Conservation (phyloP, 768 basidiomycete species). For the Xerocomus spinulosus region DNA sequence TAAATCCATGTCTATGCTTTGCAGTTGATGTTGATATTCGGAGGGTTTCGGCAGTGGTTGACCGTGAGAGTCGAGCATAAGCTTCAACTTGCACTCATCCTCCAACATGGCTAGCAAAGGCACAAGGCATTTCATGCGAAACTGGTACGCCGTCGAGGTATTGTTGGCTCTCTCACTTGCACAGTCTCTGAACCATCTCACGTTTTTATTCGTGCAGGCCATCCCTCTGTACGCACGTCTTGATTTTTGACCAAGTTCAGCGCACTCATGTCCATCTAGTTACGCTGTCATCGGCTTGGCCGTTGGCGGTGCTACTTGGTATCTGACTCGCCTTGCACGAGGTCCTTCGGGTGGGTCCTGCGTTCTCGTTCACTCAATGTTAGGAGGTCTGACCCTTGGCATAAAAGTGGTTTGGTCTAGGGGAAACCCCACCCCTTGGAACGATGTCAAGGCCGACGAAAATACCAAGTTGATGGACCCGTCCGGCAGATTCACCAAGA, state of each 20-base stretch:
- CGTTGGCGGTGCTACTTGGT: conserved; percentile 60
- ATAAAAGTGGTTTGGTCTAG: conserved; percentile 54
- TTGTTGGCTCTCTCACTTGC: not conserved
- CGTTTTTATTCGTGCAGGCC: conserved; percentile 31
- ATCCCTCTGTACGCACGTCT: conserved; percentile 42
- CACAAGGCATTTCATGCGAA: conserved; percentile 30
- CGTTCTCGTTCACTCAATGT: not conserved
- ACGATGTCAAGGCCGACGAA: conserved; percentile 70
- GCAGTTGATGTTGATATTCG: conserved; percentile 6
- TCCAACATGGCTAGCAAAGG: conserved; percentile 24
- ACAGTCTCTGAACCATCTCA: not conserved
- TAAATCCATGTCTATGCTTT: conserved; percentile 24
- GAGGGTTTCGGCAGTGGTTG: conserved; percentile 11
- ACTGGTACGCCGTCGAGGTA: conserved; percentile 48
- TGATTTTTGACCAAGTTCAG: conserved; percentile 2
- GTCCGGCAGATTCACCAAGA: conserved; percentile 72
- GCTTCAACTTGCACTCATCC: not conserved
- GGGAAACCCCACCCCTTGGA: conserved; percentile 86
- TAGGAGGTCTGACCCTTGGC: conserved; percentile 1
- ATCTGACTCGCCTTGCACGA: conserved; percentile 56
- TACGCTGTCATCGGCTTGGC: conserved; percentile 48
- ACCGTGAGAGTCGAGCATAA: conserved; percentile 13
- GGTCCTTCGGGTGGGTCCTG: conserved; percentile 47
- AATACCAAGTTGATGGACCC: conserved; percentile 66
- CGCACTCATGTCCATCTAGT: conserved; percentile 28